Conservation (phyloP, 768 basidiomycete species). For the Tylopilus felleus region DNA sequence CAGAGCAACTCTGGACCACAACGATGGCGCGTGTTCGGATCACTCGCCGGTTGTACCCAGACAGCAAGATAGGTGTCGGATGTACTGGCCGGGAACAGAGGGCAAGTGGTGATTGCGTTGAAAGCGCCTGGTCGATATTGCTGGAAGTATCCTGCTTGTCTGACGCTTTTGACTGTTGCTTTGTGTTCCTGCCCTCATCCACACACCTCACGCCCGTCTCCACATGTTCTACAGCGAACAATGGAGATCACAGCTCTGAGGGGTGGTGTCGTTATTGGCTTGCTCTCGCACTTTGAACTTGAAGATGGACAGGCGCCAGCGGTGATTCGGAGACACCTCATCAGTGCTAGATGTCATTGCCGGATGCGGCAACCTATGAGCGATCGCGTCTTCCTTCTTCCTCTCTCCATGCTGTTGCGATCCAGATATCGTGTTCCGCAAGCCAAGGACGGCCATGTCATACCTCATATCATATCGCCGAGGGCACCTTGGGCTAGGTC, state of each 20-base stretch:
- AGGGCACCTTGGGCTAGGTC: neutral
- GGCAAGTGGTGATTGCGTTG: neutral
- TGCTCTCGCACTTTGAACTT: neutral
- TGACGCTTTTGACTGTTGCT: neutral
- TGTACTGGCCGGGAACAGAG: neutral
- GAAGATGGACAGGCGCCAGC: too few species aligned
- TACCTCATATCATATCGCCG: neutral
- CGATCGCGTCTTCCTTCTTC: neutral
- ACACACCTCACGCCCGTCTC: neutral
- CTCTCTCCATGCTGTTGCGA: neutral
- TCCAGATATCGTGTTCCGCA: constrained; percentile 2
- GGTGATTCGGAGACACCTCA: too few species aligned
- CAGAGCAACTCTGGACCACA: constrained; percentile 1
- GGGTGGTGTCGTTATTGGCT: neutral
- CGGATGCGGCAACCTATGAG: neutral
- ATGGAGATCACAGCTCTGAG: neutral
- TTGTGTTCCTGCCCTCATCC: neutral
- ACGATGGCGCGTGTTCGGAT: neutral
- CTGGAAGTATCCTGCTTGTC: neutral
- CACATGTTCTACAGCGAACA: neutral
- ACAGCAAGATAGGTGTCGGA: neutral
- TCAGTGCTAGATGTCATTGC: neutral
- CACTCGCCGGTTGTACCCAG: neutral
- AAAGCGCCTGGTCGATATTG: neutral
- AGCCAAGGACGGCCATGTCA: neutral